Evolutionary conservation across 164 flowering plant genomes (phyloP).

Genomic region (Sextonia rubra): DNA sequence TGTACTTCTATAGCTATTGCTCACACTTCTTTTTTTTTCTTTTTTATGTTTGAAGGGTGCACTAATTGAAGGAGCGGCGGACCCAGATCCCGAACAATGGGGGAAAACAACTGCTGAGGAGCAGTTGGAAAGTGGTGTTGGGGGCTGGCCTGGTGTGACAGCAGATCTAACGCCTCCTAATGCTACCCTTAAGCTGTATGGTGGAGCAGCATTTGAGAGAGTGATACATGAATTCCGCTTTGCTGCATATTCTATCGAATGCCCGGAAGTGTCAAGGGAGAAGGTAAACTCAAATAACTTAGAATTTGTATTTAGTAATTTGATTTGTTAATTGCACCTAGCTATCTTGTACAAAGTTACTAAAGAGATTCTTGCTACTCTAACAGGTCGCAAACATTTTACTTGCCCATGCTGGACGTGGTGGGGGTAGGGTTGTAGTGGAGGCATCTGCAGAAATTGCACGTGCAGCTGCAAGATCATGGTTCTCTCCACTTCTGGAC

Average conservation of each 20-base stretch:
- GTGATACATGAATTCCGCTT: constrained; percentile 93
- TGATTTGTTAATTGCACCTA: background rate
- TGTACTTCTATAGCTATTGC: background rate
- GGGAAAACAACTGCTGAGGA: constrained; percentile 90
- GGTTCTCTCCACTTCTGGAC: constrained; percentile 96
- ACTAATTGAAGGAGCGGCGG: constrained; percentile 93
- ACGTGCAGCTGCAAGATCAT: constrained; percentile 86
- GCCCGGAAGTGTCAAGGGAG: constrained; percentile 88
- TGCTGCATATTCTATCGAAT: constrained; percentile 92
- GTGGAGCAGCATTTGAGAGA: constrained; percentile 99
- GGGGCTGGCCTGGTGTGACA: constrained; percentile 91
- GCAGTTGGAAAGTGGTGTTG: constrained; percentile 71
- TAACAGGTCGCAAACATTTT: constrained; percentile 92
- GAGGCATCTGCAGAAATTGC: constrained; percentile 99
- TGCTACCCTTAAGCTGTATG: constrained; percentile 85
- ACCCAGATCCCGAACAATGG: constrained; percentile 97
- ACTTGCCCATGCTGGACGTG: constrained; percentile 95
- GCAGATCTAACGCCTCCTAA: constrained; percentile 76
- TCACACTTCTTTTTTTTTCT: background rate
- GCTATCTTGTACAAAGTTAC: background rate
- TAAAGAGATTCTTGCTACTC: background rate
- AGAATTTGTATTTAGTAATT: background rate
- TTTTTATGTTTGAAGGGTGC: constrained; percentile 46
- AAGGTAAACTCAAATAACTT: constrained; percentile 44
- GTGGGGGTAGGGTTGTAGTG: constrained; percentile 65